phyloP scores from a whole-genome alignment of 257 asterid genomes.

The Buddleja alternifolia region DNA sequence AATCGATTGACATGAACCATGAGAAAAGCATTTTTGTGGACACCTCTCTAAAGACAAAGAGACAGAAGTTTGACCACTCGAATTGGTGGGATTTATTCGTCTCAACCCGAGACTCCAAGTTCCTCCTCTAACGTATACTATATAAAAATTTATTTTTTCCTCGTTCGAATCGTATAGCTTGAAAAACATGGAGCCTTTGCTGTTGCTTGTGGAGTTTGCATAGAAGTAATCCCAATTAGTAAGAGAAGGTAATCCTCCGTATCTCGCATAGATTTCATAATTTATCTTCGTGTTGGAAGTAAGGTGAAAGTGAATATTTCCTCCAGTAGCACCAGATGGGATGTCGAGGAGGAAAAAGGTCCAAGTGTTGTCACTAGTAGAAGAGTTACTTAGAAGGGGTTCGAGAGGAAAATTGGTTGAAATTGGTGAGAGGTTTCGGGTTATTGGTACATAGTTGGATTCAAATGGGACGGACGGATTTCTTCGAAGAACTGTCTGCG shows the following conservation, averaged over 20 bases:
- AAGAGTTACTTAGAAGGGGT: slow-evolving; percentile 73
- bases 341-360: slow-evolving; percentile 79
- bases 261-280: slow-evolving; percentile 74
- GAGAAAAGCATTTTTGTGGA: slow-evolving; percentile 79
- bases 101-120: slow-evolving; percentile 87
- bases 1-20: slow-evolving; percentile 68
- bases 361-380: slow-evolving; percentile 56
- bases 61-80: slow-evolving; percentile 48
- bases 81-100: slow-evolving; percentile 42
- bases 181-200: slow-evolving; percentile 89
- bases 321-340: slow-evolving; percentile 85
- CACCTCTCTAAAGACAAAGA: slow-evolving; percentile 88
- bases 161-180: slow-evolving; percentile 73
- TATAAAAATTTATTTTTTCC: slow-evolving; percentile 62
- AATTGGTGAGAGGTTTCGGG: slow-evolving; percentile 44
- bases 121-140: slow-evolving; percentile 77
- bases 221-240: slow-evolving; percentile 79
- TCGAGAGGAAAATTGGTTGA: slow-evolving; percentile 74
- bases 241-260: slow-evolving; percentile 88
- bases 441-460: slow-evolving; percentile 73
- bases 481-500: slow-evolving; percentile 76
- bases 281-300: slow-evolving; percentile 52
- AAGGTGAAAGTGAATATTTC: slow-evolving; percentile 69
- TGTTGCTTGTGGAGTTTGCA: slow-evolving; percentile 68
- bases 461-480: slow-evolving; percentile 71